phyloP scores from a whole-genome alignment of 2,329 filamentous ascomycete species.

The Scytalidium lignicola region DNA sequence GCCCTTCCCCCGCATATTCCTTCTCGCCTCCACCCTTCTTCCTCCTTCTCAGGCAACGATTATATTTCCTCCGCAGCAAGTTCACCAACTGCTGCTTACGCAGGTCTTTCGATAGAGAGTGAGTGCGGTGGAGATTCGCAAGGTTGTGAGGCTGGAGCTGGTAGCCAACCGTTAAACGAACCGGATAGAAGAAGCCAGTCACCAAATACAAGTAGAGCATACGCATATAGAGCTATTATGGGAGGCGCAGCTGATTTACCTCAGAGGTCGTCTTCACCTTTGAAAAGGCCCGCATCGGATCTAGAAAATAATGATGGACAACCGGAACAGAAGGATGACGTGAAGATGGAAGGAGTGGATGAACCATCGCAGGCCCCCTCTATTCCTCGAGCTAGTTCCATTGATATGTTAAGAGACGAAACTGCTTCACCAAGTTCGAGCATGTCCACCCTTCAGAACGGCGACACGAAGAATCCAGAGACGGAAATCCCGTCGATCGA shows the following conservation, averaged over 20 bases:
- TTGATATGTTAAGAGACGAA: constrained; percentile 20
- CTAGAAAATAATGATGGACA: constrained; percentile 21
- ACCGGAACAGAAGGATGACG: constrained; percentile 25
- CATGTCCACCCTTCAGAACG: neutral
- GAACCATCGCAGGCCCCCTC: constrained; percentile 1
- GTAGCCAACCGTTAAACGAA: constrained; percentile 28
- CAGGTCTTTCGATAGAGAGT: constrained; percentile 51
- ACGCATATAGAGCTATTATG: constrained; percentile 49
- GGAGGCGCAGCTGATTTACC: constrained; percentile 52
- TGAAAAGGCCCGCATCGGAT: constrained; percentile 54
- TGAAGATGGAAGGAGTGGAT: constrained; percentile 23
- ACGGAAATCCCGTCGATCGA: constrained; percentile 45
- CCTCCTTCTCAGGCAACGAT: constrained; percentile 40
- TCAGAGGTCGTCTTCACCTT: constrained; percentile 58
- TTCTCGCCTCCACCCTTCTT: constrained; percentile 37
- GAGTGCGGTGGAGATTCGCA: constrained; percentile 39
- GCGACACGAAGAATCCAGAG: neutral
- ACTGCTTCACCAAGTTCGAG: neutral
- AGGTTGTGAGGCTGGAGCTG: constrained; percentile 22
- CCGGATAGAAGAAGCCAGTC: constrained; percentile 38
- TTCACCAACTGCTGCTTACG: constrained; percentile 52
- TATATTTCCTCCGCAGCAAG: constrained; percentile 52
- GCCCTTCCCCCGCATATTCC: constrained; percentile 46
- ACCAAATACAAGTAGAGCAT: constrained; percentile 37
- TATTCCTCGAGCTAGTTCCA: constrained; percentile 12